Conservation (phyloP, 305 asterid genomes). For the Stenogyne calaminthoides region DNA sequence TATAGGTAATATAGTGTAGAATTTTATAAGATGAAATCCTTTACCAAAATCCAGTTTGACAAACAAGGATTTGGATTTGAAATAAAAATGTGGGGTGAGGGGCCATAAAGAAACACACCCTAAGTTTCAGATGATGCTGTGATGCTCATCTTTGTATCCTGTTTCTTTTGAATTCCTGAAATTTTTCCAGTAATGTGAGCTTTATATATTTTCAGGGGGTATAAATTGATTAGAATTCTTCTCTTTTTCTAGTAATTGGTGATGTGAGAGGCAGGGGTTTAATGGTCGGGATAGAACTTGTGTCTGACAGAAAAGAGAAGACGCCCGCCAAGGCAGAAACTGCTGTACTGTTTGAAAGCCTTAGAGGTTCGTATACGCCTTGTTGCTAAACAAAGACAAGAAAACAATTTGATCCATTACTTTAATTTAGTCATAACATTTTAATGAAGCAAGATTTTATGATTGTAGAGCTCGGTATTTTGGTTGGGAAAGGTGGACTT, state of each 20-base stretch:
- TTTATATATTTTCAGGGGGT: not conserved
- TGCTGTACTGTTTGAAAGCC: constrained; percentile 70
- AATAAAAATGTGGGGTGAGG: no score
- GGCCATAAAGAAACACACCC: no score
- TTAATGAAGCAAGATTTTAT: constrained; percentile 1
- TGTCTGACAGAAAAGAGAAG: constrained; percentile 66
- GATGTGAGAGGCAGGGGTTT: constrained; percentile 90
- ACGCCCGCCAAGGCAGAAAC: constrained; percentile 39
- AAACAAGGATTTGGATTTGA: no score
- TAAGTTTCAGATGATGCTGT: not conserved
- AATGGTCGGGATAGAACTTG: constrained; percentile 87
- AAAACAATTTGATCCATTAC: not conserved
- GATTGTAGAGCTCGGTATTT: constrained; percentile 60
- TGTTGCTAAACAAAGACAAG: not conserved
- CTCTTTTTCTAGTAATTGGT: constrained; percentile 66
- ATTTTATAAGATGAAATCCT: no score
- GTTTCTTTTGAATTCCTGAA: not conserved
- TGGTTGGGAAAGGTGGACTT: constrained; percentile 92
- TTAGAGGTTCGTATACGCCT: constrained; percentile 59
- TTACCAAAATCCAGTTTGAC: no score
- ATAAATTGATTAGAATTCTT: not conserved
- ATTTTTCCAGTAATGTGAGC: not conserved
- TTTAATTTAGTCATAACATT: not conserved
- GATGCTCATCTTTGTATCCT: not conserved
- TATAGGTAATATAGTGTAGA: no score